phyloP scores from a whole-genome alignment of 2,329 filamentous ascomycete genomes.

The Leptographium lundbergii region DNA sequence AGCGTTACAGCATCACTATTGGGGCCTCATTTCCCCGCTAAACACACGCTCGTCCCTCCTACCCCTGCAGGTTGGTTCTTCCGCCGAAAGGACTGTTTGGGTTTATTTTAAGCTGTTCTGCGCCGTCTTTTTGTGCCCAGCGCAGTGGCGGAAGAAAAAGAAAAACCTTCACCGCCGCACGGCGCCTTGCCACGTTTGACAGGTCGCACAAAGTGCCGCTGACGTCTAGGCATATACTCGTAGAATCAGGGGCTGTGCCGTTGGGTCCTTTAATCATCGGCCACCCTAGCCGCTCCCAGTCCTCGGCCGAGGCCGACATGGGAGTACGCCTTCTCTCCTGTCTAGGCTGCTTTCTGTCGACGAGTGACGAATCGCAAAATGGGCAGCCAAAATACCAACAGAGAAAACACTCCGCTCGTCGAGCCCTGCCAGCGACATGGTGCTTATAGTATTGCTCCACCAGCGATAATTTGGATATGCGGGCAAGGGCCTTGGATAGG shows the following conservation, averaged over 20 bases:
- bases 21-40: no score
- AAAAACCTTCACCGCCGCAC: neutral
- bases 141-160: neutral
- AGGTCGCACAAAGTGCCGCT: neutral
- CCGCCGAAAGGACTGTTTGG: neutral
- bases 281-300: neutral
- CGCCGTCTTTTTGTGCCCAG: neutral
- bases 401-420: neutral
- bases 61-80: neutral
- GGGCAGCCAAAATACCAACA: neutral
- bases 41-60: no score
- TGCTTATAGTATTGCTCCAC: neutral
- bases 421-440: neutral
- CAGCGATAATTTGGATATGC: constrained; percentile 1
- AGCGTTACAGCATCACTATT: no score
- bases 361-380: neutral
- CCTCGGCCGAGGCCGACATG: neutral
- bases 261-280: neutral
- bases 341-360: no score
- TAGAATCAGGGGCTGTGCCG: neutral
- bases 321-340: no score
- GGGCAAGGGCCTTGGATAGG: neutral
- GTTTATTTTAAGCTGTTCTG: neutral
- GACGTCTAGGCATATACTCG: no score
- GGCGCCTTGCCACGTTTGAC: neutral